Evolutionary conservation across 2,329 filamentous ascomycete species (phyloP).

Genomic region (Exophiala xenobiotica): DNA sequence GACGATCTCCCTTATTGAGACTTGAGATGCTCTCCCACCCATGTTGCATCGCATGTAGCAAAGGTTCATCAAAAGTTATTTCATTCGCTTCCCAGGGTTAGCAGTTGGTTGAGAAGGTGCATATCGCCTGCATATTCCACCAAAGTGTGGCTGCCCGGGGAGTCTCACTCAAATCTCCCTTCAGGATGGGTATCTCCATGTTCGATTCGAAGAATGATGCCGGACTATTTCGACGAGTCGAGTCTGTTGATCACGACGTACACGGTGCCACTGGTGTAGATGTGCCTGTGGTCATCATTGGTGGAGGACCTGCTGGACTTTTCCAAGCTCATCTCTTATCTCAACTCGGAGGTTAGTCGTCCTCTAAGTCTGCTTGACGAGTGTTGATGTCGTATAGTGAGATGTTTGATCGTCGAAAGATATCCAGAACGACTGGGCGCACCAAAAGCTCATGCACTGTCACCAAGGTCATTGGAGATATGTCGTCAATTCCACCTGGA

Average conservation of each 20-base stretch:
- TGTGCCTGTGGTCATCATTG: slow-evolving; percentile 39
- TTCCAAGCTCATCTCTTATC: slow-evolving; percentile 38
- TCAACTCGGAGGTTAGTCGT: slow-evolving; percentile 32
- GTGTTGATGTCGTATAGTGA: slow-evolving; percentile 27
- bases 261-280: not conserved
- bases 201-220: not conserved
- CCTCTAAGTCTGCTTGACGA: not conserved
- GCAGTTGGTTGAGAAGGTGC: no score
- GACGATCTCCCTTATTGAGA: no score
- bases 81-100: no score
- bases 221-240: not conserved
- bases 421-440: slow-evolving; percentile 32
- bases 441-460: slow-evolving; percentile 35
- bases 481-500: slow-evolving; percentile 34
- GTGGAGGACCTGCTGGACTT: slow-evolving; percentile 40
- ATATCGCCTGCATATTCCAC: no score
- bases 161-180: not conserved
- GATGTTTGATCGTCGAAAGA: slow-evolving; percentile 28
- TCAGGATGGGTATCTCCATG: not conserved
- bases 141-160: no score
- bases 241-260: not conserved
- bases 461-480: slow-evolving; percentile 34
- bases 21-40: no score
- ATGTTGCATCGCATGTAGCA: no score
- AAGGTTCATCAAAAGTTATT: no score